These are phyloP conservation scores for Mycena rosella DNA, from an alignment of 768 basidiomycete species.

Conservation along the genomic window DNA sequence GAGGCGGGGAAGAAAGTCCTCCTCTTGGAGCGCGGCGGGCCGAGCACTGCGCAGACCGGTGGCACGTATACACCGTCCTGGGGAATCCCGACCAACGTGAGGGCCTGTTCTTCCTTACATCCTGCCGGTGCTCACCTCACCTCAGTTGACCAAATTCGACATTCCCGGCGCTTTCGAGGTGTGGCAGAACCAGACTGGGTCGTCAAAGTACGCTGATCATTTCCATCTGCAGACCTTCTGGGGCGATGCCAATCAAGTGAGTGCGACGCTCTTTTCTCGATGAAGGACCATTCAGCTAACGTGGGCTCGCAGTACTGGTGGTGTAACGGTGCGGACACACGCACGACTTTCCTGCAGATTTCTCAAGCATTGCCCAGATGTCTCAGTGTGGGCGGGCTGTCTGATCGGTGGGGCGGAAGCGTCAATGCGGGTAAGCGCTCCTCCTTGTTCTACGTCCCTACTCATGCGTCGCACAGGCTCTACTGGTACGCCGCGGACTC, in stretches of 20 bases:
- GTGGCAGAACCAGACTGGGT: background rate
- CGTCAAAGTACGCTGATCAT: background rate
- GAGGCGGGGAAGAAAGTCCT: slow-evolving; percentile 74
- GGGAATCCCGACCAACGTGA: slow-evolving; percentile 59
- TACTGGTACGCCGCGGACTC: slow-evolving; percentile 67
- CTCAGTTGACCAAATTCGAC: slow-evolving; percentile 73
- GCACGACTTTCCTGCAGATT: background rate
- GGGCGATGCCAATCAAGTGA: slow-evolving; percentile 39
- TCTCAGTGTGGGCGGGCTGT: slow-evolving; percentile 74
- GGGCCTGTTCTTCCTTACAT: slow-evolving; percentile 22
- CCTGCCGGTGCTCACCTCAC: background rate
- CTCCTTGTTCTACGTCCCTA: background rate
- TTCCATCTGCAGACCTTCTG: slow-evolving; percentile 49
- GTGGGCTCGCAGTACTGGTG: slow-evolving; percentile 64
- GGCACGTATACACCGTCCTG: slow-evolving; percentile 68
- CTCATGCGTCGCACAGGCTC: slow-evolving; percentile 44
- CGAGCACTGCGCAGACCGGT: slow-evolving; percentile 68
- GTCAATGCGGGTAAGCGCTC: slow-evolving; percentile 69
- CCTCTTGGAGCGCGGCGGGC: slow-evolving; percentile 73
- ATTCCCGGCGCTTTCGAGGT: slow-evolving; percentile 58
- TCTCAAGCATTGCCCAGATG: slow-evolving; percentile 51
- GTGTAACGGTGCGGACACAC: slow-evolving; percentile 62
- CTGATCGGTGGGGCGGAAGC: slow-evolving; percentile 73
- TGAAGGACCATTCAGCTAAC: background rate
- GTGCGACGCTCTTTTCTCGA: background rate